These are phyloP conservation scores for Saksenaea oblongispora DNA, from an alignment of 371 early-diverging fungal species.

Conservation along the genomic window DNA sequence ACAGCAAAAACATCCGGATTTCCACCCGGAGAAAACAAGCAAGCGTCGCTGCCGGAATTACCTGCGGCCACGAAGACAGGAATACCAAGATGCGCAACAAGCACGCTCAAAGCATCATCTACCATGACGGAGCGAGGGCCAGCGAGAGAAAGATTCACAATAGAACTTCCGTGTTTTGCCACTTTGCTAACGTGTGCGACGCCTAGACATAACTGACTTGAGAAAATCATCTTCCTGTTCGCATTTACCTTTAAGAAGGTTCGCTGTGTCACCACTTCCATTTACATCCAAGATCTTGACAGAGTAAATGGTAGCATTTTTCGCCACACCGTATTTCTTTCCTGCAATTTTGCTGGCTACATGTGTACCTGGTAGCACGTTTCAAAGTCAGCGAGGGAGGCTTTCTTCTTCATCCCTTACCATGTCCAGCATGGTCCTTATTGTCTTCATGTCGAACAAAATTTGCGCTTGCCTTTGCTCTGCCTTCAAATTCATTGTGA, in stretches of 20 bases:
- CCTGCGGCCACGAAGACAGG: conserved; percentile 74
- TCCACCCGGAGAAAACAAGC: conserved; percentile 69
- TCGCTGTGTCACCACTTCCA: not conserved
- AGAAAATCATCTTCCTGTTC: not conserved
- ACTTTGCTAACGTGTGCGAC: conserved; percentile 28
- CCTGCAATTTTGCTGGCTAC: conserved; percentile 65
- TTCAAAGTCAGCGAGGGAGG: not conserved
- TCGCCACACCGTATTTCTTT: conserved; percentile 47
- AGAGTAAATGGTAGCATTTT: conserved; percentile 50
- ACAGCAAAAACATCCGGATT: conserved; percentile 66
- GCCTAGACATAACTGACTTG: conserved; percentile 36
- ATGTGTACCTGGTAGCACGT: conserved; percentile 42
- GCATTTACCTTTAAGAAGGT: not conserved
- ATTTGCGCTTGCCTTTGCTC: conserved; percentile 67
- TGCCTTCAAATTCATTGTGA: conserved; percentile 76
- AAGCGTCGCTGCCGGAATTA: conserved; percentile 65
- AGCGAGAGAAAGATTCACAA: conserved; percentile 64
- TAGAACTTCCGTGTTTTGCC: conserved; percentile 28
- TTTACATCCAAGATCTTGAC: conserved; percentile 55
- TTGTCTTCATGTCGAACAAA: conserved; percentile 33
- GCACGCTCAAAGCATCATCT: conserved; percentile 43
- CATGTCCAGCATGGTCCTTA: conserved; percentile 38
- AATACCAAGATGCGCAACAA: conserved; percentile 40
- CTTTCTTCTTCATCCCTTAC: not conserved
- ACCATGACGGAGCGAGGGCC: conserved; percentile 43